Conservation (phyloP, 306 rosid genomes). For the Trichosanthes truncata region DNA sequence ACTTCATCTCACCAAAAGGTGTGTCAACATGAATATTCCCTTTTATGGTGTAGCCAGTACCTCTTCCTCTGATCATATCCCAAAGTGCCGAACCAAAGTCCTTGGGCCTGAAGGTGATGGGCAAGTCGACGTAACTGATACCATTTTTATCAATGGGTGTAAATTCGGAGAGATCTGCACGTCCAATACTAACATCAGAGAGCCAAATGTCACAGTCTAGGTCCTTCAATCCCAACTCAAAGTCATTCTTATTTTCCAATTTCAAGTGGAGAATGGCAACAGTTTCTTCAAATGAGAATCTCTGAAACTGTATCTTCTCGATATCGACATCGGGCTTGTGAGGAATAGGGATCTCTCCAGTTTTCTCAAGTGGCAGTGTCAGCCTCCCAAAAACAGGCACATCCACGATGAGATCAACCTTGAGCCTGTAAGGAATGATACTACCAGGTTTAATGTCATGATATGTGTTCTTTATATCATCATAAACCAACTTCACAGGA, state of each 20-base stretch:
- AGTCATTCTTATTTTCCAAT: conserved; percentile 91
- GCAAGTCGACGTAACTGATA: conserved; percentile 44
- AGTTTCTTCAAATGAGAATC: conserved; percentile 81
- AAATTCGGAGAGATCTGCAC: conserved; percentile 54
- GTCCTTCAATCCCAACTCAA: conserved; percentile 64
- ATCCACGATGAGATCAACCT: conserved; percentile 76
- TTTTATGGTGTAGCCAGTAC: conserved; percentile 71
- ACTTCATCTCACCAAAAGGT: conserved; percentile 86
- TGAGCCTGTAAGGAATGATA: conserved; percentile 67
- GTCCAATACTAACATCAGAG: conserved; percentile 64
- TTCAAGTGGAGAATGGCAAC: conserved; percentile 74
- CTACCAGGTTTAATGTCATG: conserved; percentile 69
- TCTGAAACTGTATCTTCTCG: conserved; percentile 66
- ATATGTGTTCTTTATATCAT: conserved; percentile 73
- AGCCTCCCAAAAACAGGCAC: conserved; percentile 80
- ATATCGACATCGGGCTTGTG: conserved; percentile 89
- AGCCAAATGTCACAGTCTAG: conserved; percentile 88
- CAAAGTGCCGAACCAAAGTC: conserved; percentile 90
- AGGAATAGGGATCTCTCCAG: conserved; percentile 90
- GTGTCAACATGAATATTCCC: conserved; percentile 78
- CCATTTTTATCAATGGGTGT: conserved; percentile 58
- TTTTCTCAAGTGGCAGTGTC: conserved; percentile 80
- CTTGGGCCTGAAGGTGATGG: conserved; percentile 85
- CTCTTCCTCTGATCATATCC: conserved; percentile 97
- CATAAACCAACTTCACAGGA: conserved; percentile 60